Conservation (phyloP, 805 yeast genomes). For the Saturnispora halmiae region DNA sequence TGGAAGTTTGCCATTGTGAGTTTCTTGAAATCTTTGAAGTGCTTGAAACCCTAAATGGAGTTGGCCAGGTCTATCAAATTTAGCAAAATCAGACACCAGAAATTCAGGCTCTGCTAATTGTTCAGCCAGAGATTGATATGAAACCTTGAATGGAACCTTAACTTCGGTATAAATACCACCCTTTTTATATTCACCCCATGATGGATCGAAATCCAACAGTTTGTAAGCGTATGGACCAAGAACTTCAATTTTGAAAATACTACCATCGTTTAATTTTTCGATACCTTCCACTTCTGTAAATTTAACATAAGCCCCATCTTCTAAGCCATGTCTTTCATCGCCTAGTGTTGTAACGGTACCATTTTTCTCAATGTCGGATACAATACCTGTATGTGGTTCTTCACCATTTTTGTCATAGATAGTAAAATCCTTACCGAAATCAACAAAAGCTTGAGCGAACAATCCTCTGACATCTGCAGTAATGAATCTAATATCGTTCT, state of each 20-base stretch:
- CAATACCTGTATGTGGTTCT: slow-evolving; percentile 80
- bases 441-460: slow-evolving; percentile 83
- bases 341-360: slow-evolving; percentile 93
- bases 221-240: slow-evolving; percentile 93
- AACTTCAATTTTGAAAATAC: slow-evolving; percentile 67
- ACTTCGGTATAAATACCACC: slow-evolving; percentile 94
- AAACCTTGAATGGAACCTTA: slow-evolving; percentile 60
- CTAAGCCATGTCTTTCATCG: slow-evolving; percentile 86
- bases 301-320: slow-evolving; percentile 85
- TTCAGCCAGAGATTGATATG: slow-evolving; percentile 53
- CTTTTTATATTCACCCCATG: slow-evolving; percentile 54
- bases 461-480: slow-evolving; percentile 78
- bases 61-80: slow-evolving; percentile 86
- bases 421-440: slow-evolving; percentile 74
- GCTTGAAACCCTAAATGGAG: slow-evolving; percentile 91
- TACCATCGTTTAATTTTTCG: slow-evolving; percentile 62
- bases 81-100: slow-evolving; percentile 80
- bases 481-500: slow-evolving; percentile 66
- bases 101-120: slow-evolving; percentile 75
- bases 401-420: slow-evolving; percentile 87
- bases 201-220: slow-evolving; percentile 43
- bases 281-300: slow-evolving; percentile 82
- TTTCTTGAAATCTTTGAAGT: slow-evolving; percentile 59
- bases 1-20: slow-evolving; percentile 61
- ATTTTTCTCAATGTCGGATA: slow-evolving; percentile 76